Evolutionary conservation across 1,139 yeast genomes (phyloP).

Genomic region (Saccharomyces hybrid): DNA sequence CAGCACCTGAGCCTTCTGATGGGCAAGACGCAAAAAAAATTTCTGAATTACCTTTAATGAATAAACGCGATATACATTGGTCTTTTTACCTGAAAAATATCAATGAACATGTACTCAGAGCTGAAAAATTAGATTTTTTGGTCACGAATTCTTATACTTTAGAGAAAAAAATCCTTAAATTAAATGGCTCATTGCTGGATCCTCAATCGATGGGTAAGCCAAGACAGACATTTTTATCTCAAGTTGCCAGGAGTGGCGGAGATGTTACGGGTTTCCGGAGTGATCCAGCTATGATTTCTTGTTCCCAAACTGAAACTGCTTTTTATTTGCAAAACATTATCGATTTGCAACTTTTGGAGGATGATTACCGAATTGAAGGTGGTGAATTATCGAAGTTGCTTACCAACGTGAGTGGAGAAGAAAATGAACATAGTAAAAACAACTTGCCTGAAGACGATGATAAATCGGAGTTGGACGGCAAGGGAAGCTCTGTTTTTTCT

Average conservation of each 20-base stretch:
- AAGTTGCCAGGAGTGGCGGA: too few relatives aligned
- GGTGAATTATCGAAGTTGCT: conserved; percentile 2
- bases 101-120: conserved; percentile 64
- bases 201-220: too few relatives aligned
- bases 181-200: too few relatives aligned
- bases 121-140: conserved; percentile 45
- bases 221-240: too few relatives aligned
- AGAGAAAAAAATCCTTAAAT: too few relatives aligned
- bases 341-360: conserved; percentile 13
- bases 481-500: conserved; percentile 16
- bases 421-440: conserved; percentile 3
- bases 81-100: conserved; percentile 45
- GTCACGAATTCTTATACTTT: conserved; percentile 35
- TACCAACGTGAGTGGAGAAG: conserved; percentile 2
- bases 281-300: conserved; percentile 13
- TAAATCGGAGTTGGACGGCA: conserved; percentile 5
- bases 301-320: conserved; percentile 15
- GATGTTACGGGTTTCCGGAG: too few relatives aligned
- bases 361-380: conserved; percentile 8
- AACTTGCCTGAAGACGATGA: neutral
- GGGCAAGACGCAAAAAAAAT: conserved; percentile 6
- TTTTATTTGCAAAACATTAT: conserved; percentile 15
- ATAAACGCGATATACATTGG: conserved; percentile 65
- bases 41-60: conserved; percentile 37
- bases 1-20: conserved; percentile 6